Evolutionary conservation across 495 filamentous ascomycete species (phyloP).

Genomic region (Tuber umbilicatum): DNA sequence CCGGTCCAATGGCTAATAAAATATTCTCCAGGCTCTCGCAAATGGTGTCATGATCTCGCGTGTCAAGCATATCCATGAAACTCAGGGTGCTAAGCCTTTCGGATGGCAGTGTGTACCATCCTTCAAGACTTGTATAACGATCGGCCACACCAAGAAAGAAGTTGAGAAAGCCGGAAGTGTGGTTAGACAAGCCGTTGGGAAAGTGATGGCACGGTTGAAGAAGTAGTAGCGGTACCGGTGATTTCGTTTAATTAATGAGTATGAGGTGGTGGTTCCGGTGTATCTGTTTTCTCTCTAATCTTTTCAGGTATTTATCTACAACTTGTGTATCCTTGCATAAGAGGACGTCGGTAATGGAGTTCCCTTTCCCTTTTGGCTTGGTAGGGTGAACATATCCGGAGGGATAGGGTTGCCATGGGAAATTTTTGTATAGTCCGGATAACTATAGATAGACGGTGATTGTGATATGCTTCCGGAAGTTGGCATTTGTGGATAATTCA

Average conservation of each 20-base stretch:
- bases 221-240: constrained; percentile 17
- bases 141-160: constrained; percentile 83
- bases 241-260: background rate
- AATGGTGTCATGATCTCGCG: constrained; percentile 85
- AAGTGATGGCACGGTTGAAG: constrained; percentile 58
- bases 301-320: background rate
- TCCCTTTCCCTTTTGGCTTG: background rate
- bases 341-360: background rate
- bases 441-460: background rate
- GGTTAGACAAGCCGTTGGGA: constrained; percentile 89
- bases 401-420: background rate
- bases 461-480: background rate
- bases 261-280: background rate
- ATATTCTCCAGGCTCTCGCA: constrained; percentile 53
- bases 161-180: constrained; percentile 83
- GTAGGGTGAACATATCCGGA: background rate
- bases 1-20: constrained; percentile 5
- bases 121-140: constrained; percentile 84
- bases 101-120: constrained; percentile 57
- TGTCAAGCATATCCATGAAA: constrained; percentile 66
- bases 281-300: background rate
- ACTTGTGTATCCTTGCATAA: background rate
- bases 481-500: background rate
- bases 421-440: background rate
- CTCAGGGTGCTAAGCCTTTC: constrained; percentile 53